Evolutionary conservation across 225 moss, liverwort and hornwort genomes (phyloP).

Genomic region (Anthoceros angustus): DNA sequence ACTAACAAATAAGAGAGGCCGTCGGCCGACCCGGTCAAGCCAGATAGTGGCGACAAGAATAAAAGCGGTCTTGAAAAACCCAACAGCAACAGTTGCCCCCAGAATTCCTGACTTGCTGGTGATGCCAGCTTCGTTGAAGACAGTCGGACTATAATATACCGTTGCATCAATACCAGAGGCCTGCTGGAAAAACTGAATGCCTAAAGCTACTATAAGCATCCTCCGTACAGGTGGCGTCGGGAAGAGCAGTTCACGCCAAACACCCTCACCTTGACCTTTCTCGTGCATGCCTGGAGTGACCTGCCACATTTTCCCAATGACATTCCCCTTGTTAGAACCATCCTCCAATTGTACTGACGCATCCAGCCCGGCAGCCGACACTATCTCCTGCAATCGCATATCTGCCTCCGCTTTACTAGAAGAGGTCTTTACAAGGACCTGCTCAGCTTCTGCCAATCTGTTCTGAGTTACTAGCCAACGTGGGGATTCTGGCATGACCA

Average conservation of each 20-base stretch:
- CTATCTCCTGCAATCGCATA: constrained; percentile 61
- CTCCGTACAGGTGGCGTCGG: constrained; percentile 67
- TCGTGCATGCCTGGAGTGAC: not conserved
- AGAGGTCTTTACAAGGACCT: constrained; percentile 62
- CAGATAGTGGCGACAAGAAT: constrained; percentile 73
- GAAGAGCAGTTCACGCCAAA: constrained; percentile 70
- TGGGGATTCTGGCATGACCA: constrained; percentile 90
- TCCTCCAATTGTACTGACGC: constrained; percentile 8
- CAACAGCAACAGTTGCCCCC: constrained; percentile 68
- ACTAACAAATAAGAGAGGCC: constrained; percentile 70
- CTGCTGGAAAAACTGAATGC: constrained; percentile 92
- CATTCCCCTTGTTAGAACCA: not conserved
- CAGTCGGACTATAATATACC: constrained; percentile 85
- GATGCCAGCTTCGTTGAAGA: constrained; percentile 65
- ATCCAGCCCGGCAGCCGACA: constrained; percentile 51
- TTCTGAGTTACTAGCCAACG: constrained; percentile 94
- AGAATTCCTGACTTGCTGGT: constrained; percentile 57
- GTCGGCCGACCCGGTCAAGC: constrained; percentile 61
- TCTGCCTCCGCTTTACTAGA: constrained; percentile 55
- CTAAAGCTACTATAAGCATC: constrained; percentile 78
- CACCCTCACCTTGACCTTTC: constrained; percentile 56
- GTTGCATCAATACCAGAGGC: constrained; percentile 88
- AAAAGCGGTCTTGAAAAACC: constrained; percentile 76
- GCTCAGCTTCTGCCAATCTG: constrained; percentile 59
- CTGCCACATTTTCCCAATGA: not conserved